Percentiles rank a stretch among this genome's conserved stretches.
Evolutionary conservation across 768 basidiomycete species (phyloP).

Genomic region (Boletus subcaerulescens): DNA sequence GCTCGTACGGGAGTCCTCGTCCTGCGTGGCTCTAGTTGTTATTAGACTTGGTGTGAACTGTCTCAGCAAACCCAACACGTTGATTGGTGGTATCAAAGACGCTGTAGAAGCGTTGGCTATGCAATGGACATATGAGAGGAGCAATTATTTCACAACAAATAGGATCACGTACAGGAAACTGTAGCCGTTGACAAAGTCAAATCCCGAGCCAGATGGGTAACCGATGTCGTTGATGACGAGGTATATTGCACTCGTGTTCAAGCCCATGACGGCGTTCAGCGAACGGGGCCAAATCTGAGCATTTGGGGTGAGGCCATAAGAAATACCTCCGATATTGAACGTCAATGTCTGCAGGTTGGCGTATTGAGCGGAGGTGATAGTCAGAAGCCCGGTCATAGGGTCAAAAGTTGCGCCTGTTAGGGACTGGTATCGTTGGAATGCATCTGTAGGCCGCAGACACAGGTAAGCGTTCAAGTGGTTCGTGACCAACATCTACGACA

Average conservation of each 20-base stretch:
- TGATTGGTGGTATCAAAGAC: not conserved
- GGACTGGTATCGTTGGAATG: not conserved
- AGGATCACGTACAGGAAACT: not conserved
- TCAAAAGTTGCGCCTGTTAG: not conserved
- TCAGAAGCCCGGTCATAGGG: not conserved
- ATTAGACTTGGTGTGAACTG: conserved; percentile 15
- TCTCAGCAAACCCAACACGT: conserved; percentile 41
- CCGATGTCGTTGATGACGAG: not conserved
- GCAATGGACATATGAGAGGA: no score
- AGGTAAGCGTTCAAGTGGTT: no score
- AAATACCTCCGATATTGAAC: not conserved
- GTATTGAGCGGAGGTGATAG: not conserved
- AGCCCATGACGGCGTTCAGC: not conserved
- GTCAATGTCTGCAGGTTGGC: not conserved
- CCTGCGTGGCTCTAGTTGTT: not conserved
- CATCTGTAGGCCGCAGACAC: not conserved
- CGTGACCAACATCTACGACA: not conserved
- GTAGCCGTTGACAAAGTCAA: not conserved
- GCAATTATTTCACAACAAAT: no score
- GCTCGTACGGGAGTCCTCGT: no score
- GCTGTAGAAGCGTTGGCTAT: no score
- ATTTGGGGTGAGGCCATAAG: not conserved
- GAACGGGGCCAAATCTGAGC: not conserved
- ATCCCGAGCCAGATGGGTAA: not conserved
- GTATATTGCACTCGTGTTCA: not conserved